Evolutionary conservation across 208 protist genomes (phyloP), one percentile per base, ranked within the genome.

Genomic region (Angomonas ambiguus): DNA sequence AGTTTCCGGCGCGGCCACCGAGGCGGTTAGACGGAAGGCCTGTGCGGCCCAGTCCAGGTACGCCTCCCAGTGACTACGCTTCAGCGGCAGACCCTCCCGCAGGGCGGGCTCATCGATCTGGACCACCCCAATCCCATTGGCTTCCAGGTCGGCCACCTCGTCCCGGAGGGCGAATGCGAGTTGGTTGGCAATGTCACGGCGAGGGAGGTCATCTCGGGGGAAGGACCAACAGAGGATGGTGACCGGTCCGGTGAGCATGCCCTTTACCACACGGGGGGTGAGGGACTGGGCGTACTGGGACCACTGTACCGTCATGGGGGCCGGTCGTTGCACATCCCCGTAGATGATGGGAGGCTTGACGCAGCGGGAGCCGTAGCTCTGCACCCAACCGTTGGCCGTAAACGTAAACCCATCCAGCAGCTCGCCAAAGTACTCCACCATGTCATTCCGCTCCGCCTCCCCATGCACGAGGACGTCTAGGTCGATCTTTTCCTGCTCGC

Each of bases 191-290:
- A 82, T 71, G 20, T 53, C 56, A 27, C 69, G 64, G 41, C 86
- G 76, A n/a, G 88, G 35, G 28, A 87, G 42, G 62, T 97, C 92
- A 58, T 87, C 85, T 45, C 92, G 77, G 11, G 76, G 71, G 62
- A 97, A 97, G 11, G 86, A 94, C 92, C 92, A 97, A 65, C 92
- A 80, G 2, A 97, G 72, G 41, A 96, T 95, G 1, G 92, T 97
- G 8, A 92, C 78, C 20, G 92, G 90, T 35, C 90, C 92, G n/a
- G 92, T 96, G 8, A 97, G 75, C 88, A 97, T 97, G 56, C 88
- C 92, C 70, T 96, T 96, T 64, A 96, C 73, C 22, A 83, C 81
- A 31, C 45, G 65, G 31, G 72, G 45, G 16, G 86, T 95, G 4
- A 93, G 71, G 4, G 76, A 83, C 70, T 96, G 91, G 10, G 88